Percentiles rank a stretch among this genome's conserved stretches.
Evolutionary conservation across 257 asterid genomes (phyloP).

Genomic region (Haberlea rhodopensis): DNA sequence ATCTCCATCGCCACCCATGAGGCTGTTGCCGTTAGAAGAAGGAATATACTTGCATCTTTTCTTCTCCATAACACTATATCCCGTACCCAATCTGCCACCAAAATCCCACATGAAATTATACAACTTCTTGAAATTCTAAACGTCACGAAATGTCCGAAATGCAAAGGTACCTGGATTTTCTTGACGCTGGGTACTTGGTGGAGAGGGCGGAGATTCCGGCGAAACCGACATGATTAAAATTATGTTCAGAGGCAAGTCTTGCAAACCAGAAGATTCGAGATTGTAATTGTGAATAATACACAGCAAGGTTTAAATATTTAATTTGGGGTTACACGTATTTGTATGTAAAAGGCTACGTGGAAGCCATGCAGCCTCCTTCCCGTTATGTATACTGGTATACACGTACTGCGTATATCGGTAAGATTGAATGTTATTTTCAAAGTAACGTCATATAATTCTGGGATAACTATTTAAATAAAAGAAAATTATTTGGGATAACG

Average conservation of each 20-base stretch:
- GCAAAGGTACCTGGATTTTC: slow-evolving; percentile 15
- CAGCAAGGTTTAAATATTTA: not conserved
- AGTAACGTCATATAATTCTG: too few relatives aligned
- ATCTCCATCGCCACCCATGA: slow-evolving; percentile 48
- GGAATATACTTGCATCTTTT: slow-evolving; percentile 30
- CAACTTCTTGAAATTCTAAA: not conserved
- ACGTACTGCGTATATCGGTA: not conserved
- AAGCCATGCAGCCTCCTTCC: slow-evolving; percentile 37
- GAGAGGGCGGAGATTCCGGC: slow-evolving; percentile 24
- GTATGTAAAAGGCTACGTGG: slow-evolving; percentile 41
- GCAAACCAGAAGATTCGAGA: not conserved
- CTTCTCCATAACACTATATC: slow-evolving; percentile 63
- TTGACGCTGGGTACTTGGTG: slow-evolving; percentile 17
- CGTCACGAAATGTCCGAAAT: too few relatives aligned
- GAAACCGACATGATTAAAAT: slow-evolving; percentile 29
- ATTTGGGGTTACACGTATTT: slow-evolving; percentile 32
- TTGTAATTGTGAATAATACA: not conserved
- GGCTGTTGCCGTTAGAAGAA: slow-evolving; percentile 44
- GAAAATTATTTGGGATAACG: too few relatives aligned
- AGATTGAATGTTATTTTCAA: too few relatives aligned
- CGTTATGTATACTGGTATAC: too few relatives aligned
- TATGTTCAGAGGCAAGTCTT: too few relatives aligned
- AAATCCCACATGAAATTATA: too few relatives aligned
- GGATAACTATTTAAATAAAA: too few relatives aligned
- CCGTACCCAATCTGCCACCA: slow-evolving; percentile 33